These are phyloP conservation scores for Wickerhamomyces sydowiorum DNA, from an alignment of 805 yeast genomes.

Conservation along the genomic window DNA sequence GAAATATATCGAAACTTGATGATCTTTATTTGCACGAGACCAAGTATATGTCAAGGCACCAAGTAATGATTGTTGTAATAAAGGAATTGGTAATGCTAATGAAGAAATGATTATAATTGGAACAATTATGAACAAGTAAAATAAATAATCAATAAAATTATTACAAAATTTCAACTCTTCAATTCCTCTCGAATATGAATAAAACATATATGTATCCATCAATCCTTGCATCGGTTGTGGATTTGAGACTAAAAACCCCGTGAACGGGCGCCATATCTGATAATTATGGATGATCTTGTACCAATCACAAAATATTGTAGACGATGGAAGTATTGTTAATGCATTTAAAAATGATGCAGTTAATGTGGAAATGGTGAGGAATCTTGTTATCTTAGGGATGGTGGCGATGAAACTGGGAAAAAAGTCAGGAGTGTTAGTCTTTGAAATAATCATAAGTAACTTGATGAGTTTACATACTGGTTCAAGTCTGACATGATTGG, in stretches of 20 bases:
- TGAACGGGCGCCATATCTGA: conserved; percentile 41
- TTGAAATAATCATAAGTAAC: not conserved
- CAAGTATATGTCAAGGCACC: conserved; percentile 55
- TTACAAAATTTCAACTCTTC: conserved; percentile 45
- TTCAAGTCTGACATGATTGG: conserved; percentile 10
- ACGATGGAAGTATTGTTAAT: conserved; percentile 21
- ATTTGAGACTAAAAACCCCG: conserved; percentile 41
- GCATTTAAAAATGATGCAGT: conserved; percentile 37
- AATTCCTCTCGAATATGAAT: conserved; percentile 49
- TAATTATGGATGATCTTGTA: conserved; percentile 23
- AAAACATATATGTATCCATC: conserved; percentile 51
- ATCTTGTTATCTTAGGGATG: conserved; percentile 57
- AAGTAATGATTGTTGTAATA: conserved; percentile 34
- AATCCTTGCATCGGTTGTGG: conserved; percentile 38
- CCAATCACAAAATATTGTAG: conserved; percentile 26
- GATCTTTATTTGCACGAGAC: conserved; percentile 48
- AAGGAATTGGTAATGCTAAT: conserved; percentile 19
- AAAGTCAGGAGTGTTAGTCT: not conserved
- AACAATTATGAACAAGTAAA: conserved; percentile 44
- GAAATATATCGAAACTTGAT: conserved; percentile 45
- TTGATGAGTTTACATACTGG: conserved; percentile 3
- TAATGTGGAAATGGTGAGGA: conserved; percentile 44
- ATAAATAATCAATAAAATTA: conserved; percentile 49
- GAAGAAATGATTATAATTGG: conserved; percentile 38
- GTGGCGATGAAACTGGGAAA: conserved; percentile 32